Conservation (phyloP, 768 basidiomycete genomes). For the Mycena olivaceomarginata region DNA sequence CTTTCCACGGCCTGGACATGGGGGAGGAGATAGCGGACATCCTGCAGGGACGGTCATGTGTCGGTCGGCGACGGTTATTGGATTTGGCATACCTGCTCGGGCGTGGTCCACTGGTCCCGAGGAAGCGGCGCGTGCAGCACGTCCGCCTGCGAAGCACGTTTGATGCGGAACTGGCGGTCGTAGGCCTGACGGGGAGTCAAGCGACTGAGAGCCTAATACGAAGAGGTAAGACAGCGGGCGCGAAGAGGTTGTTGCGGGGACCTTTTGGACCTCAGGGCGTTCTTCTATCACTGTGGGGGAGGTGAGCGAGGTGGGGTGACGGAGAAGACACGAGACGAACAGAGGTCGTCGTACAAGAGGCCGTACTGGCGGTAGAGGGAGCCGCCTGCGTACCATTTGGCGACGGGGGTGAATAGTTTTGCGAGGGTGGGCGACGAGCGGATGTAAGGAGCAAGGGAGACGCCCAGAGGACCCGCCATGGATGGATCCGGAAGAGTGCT, state of each 20-base stretch:
- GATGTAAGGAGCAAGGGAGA: slow-evolving; percentile 87
- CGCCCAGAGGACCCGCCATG: slow-evolving; percentile 74
- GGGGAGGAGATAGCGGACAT: slow-evolving; percentile 91
- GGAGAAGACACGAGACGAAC: slow-evolving; percentile 68
- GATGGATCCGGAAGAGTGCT: slow-evolving; percentile 16
- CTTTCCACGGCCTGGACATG: slow-evolving; percentile 82
- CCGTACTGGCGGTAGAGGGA: slow-evolving; percentile 92
- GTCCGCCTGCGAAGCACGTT: slow-evolving; percentile 87
- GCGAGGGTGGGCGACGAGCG: slow-evolving; percentile 81
- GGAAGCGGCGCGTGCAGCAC: slow-evolving; percentile 88
- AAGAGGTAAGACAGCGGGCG: slow-evolving; percentile 16
- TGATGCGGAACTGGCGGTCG: slow-evolving; percentile 94
- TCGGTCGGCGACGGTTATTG: not conserved
- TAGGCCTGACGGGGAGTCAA: slow-evolving; percentile 87
- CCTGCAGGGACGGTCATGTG: slow-evolving; percentile 67
- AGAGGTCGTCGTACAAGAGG: slow-evolving; percentile 95
- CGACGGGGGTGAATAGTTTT: slow-evolving; percentile 84
- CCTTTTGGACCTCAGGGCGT: slow-evolving; percentile 85
- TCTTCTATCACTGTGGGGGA: slow-evolving; percentile 82
- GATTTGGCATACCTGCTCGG: slow-evolving; percentile 77
- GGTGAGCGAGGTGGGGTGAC: slow-evolving; percentile 35
- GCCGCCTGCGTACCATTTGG: slow-evolving; percentile 87
- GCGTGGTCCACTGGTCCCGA: slow-evolving; percentile 86
- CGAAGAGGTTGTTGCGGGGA: slow-evolving; percentile 49
- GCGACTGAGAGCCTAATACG: slow-evolving; percentile 85